phyloP scores from a whole-genome alignment of 2,329 filamentous ascomycete species.

The Xylogone sp. region DNA sequence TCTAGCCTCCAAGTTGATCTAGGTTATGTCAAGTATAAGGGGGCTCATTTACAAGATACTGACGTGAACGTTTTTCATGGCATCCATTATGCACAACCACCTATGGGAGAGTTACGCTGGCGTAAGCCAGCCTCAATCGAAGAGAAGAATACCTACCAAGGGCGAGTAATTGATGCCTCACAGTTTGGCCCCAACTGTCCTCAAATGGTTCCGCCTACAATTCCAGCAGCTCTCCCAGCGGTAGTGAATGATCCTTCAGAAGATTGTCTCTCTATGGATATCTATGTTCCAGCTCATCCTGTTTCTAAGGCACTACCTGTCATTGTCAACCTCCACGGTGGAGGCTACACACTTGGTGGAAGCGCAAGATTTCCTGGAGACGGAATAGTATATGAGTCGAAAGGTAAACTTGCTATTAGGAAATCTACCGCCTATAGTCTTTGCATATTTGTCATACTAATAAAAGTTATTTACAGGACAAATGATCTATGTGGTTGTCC shows the following conservation, averaged over 20 bases:
- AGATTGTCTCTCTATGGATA: slow-evolving; percentile 45
- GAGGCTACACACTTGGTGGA: slow-evolving; percentile 36
- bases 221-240: neutral
- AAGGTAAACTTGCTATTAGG: neutral
- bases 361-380: neutral
- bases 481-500: slow-evolving; percentile 36
- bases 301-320: slow-evolving; percentile 24
- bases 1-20: too few relatives aligned
- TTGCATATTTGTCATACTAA: neutral
- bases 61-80: neutral
- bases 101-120: neutral
- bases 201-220: neutral
- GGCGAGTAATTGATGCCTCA: neutral
- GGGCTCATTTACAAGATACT: neutral
- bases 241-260: slow-evolving; percentile 20
- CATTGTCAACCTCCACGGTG: slow-evolving; percentile 45
- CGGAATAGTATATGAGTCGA: neutral
- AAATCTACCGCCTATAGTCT: neutral
- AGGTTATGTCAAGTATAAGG: neutral
- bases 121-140: neutral
- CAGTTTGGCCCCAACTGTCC: neutral
- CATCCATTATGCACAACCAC: slow-evolving; percentile 2
- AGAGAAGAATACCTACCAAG: neutral
- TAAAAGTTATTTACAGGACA: neutral
- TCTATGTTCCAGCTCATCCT: slow-evolving; percentile 32